Evolutionary conservation across 139 green algal species (phyloP).

Genomic region (Chlamydomonas schloesseri): DNA sequence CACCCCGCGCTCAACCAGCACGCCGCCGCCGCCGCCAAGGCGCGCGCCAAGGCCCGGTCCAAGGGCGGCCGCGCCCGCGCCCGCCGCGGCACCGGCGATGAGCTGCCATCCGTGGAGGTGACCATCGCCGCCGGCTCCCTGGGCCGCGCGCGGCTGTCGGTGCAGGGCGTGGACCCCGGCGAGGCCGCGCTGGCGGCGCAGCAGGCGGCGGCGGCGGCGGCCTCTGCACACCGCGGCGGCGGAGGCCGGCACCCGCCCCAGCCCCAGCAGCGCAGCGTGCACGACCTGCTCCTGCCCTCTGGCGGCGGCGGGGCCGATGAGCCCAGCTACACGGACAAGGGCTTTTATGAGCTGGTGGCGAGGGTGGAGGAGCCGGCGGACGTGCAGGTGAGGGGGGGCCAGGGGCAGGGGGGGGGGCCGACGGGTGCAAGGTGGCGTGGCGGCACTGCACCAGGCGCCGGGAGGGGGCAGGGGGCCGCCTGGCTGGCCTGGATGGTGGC

Average conservation of each 20-base stretch:
- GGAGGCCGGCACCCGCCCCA: background rate
- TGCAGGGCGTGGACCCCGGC: background rate
- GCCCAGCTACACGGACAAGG: background rate
- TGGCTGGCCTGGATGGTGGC: too few relatives aligned
- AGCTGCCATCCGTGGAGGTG: conserved; percentile 17
- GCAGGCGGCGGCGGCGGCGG: background rate
- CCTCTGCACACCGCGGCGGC: background rate
- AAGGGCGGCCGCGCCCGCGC: background rate
- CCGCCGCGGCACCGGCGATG: background rate
- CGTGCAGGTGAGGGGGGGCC: conserved; percentile 2
- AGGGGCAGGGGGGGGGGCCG: too few relatives aligned
- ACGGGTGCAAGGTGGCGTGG: too few relatives aligned
- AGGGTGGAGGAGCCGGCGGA: conserved; percentile 18
- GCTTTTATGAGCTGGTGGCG: conserved; percentile 33
- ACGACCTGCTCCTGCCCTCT: background rate
- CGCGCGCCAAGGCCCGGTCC: background rate
- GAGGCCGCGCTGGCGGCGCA: background rate
- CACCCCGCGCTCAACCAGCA: too few relatives aligned
- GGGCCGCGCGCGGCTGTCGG: background rate
- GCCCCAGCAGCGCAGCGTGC: background rate
- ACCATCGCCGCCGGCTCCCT: conserved; percentile 2
- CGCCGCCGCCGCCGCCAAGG: background rate
- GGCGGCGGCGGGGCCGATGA: background rate
- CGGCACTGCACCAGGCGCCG: too few relatives aligned
- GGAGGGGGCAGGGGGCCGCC: too few relatives aligned